Evolutionary conservation across 257 asterid genomes (phyloP).

Genomic region (Ophiorrhiza pumila): DNA sequence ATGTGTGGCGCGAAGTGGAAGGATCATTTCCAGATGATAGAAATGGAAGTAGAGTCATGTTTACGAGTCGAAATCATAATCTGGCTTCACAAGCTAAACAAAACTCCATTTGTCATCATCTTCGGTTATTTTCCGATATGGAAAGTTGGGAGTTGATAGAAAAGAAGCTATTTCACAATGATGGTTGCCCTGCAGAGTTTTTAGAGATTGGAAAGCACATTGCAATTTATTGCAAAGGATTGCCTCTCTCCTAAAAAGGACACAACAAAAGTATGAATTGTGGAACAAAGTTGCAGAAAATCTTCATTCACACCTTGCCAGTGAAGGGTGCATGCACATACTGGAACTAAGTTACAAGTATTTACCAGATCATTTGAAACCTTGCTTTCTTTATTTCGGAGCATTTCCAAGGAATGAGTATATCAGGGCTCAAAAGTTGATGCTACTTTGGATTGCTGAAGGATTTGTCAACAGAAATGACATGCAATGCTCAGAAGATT

Average conservation of each 20-base stretch:
- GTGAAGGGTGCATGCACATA: conserved; percentile 1
- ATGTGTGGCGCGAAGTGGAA: neutral
- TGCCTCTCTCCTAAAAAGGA: too few species aligned
- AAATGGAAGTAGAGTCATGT: conserved; percentile 25
- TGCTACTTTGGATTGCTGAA: too few species aligned
- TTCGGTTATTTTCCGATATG: conserved; percentile 3
- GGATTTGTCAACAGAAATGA: too few species aligned
- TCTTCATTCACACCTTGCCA: neutral
- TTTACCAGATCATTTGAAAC: conserved; percentile 19
- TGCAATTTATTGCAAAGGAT: too few species aligned
- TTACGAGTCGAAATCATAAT: conserved; percentile 21
- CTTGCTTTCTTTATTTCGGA: too few species aligned
- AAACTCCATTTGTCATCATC: neutral
- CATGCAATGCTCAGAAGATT: too few species aligned
- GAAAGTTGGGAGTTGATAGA: conserved; percentile 25
- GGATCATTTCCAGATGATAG: conserved; percentile 14
- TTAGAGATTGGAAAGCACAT: conserved; percentile 11
- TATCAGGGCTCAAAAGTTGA: too few species aligned
- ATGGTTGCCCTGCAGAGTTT: conserved; percentile 11
- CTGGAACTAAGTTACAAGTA: conserved; percentile 27
- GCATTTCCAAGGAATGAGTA: too few species aligned
- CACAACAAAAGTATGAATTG: too few species aligned
- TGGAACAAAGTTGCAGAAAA: neutral
- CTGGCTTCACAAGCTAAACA: neutral
- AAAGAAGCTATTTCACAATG: conserved; percentile 1